Base-by-base conservation (phyloP, 2,329 filamentous ascomycete genomes). In the Neonectria coccinea region DNA sequence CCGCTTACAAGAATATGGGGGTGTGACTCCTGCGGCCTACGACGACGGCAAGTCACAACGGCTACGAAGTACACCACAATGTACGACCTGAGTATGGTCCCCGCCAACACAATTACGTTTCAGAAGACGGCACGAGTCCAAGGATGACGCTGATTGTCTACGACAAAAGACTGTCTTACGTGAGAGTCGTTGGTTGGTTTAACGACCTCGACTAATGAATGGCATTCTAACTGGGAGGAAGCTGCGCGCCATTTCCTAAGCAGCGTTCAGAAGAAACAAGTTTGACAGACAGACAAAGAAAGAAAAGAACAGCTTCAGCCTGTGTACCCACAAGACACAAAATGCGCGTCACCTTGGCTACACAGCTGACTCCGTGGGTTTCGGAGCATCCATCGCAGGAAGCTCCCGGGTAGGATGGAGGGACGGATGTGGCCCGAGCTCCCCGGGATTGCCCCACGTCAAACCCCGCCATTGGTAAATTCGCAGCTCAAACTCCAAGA, bases 341-440 rank as follows among this genome's bases (percentile, higher is more conserved):
- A 39, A 39, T 16, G 36, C 36, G 16, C 36, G 16, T 39, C 16
- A 39, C 36, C 4, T 6, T 39, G 7, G 12, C 36, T 39, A 39
- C 39, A 18, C 10, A n/a, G 25, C 5, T 25, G 5, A 25, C 25
- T 25, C 25, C 25, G 5, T 25, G 25, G 5, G 5, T 25, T 41
- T 41, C 39, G 39, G 9, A 41, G 39, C 16, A 6, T 41, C 39
- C 5, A 6, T 41, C 39, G n/a, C 39, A 42, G 39, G 39, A 42
- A 20, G n/a, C n/a, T 42, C 39, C 39, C 9, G 39, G 39, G 45
- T n/a, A 29, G 14, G 12, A 29, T 48, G 44, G 7, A 29, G 8
- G 8, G 51, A 20, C 50, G 33, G 55, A 50, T 31, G 22, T 64
- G 57, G 57, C 47, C 62, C 62, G 62, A 64, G 62, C 62, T 56